These are phyloP conservation scores for Hypoxylon fragiforme DNA, from an alignment of 495 filamentous ascomycete species.

Conservation along the genomic window DNA sequence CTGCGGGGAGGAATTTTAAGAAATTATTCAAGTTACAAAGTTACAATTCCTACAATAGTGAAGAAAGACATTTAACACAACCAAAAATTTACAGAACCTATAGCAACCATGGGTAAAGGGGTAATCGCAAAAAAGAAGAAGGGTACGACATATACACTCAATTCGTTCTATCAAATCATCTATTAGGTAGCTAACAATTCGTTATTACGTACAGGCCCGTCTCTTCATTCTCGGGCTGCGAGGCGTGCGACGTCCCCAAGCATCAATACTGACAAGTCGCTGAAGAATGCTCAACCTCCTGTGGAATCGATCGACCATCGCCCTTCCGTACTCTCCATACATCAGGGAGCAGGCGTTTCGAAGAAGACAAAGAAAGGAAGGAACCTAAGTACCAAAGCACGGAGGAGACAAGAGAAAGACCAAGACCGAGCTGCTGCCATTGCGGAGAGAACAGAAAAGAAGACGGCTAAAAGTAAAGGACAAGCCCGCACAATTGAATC, in stretches of 20 bases:
- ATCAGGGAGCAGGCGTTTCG: constrained; percentile 63
- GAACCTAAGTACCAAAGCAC: constrained; percentile 65
- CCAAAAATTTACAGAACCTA: not conserved
- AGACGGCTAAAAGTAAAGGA: constrained; percentile 66
- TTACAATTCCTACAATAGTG: not conserved
- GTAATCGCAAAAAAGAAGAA: constrained; percentile 46
- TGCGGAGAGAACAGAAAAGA: constrained; percentile 69
- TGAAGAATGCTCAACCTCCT: constrained; percentile 63
- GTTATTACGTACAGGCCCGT: constrained; percentile 44
- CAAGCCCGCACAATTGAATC: constrained; percentile 62
- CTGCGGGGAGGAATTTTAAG: no score
- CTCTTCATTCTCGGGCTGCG: constrained; percentile 70
- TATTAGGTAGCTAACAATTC: constrained; percentile 14
- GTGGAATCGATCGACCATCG: constrained; percentile 53
- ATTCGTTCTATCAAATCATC: not conserved
- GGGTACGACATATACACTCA: constrained; percentile 27
- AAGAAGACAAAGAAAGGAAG: constrained; percentile 67
- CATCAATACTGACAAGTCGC: constrained; percentile 75
- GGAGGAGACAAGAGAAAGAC: constrained; percentile 67
- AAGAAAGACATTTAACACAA: not conserved
- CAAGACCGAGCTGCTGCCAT: constrained; percentile 73
- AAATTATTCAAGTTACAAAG: constrained; percentile 6
- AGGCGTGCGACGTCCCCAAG: constrained; percentile 71
- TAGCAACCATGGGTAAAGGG: constrained; percentile 44
- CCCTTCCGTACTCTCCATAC: constrained; percentile 64